These are phyloP conservation scores for Ambrosia hybrid DNA, from an alignment of 140 eudicot genomes.

Conservation along the genomic window DNA sequence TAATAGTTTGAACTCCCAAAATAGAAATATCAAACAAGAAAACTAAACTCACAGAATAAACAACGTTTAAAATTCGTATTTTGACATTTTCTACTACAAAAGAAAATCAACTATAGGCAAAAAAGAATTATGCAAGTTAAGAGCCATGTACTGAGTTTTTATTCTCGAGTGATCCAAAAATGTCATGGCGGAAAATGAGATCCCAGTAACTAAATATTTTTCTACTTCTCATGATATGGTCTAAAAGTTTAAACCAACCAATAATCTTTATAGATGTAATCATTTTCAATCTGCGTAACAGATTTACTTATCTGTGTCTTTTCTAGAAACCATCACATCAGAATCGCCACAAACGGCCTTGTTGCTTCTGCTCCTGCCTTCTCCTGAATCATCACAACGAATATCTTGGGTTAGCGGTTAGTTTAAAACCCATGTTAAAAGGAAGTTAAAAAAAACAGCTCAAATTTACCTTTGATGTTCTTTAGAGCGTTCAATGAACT, in stretches of 20 bases:
- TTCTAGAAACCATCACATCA: neutral
- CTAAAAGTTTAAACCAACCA: neutral
- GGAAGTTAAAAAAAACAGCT: neutral
- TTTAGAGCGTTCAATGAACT: constrained; percentile 83
- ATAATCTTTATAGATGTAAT: neutral
- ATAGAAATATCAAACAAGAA: neutral
- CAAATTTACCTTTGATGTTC: constrained; percentile 61
- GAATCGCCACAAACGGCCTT: constrained; percentile 14
- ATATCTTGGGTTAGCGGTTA: neutral
- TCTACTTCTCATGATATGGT: neutral
- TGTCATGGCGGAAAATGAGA: constrained; percentile 18
- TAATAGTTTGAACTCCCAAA: neutral
- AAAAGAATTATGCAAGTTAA: constrained; percentile 14
- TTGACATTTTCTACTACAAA: constrained; percentile 6
- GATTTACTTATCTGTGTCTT: constrained; percentile 6
- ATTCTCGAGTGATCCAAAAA: constrained; percentile 34
- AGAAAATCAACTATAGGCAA: constrained; percentile 21
- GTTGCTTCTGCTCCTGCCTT: constrained; percentile 15
- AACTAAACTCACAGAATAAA: neutral
- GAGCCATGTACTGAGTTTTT: constrained; percentile 27
- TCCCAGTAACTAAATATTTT: constrained; percentile 15
- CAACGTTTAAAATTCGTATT: neutral
- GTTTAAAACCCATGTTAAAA: neutral
- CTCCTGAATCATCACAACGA: neutral
- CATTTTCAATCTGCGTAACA: constrained; percentile 22